Evolutionary conservation across 2,329 filamentous ascomycete species (phyloP).

Genomic region (Cadophora malorum): DNA sequence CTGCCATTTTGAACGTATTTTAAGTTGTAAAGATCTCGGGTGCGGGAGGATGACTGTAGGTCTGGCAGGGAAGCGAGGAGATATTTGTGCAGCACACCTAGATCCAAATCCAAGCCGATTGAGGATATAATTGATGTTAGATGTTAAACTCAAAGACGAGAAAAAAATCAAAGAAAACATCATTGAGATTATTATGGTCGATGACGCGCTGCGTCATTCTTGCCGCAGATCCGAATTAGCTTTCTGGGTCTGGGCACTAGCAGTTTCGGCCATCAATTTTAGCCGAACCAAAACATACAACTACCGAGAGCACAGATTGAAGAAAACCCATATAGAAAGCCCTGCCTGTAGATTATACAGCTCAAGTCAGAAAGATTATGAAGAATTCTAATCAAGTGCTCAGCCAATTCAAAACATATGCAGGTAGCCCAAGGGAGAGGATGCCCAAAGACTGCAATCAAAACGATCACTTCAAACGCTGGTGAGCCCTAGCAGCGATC

Average conservation of each 20-base stretch:
- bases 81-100: neutral
- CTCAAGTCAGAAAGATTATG: neutral
- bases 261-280: neutral
- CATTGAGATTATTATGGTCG: neutral
- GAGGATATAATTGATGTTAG: neutral
- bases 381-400: neutral
- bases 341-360: neutral
- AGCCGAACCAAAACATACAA: slow-evolving; percentile 15
- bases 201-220: slow-evolving; percentile 9
- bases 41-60: neutral
- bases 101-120: neutral
- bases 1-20: neutral
- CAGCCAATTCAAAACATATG: neutral
- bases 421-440: neutral
- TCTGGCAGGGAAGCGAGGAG: neutral
- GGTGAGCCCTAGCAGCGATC: too few species aligned
- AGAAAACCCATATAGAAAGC: neutral
- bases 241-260: slow-evolving; percentile 7
- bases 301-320: neutral
- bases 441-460: neutral
- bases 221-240: slow-evolving; percentile 4
- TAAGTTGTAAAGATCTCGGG: neutral
- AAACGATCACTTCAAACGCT: too few species aligned
- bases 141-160: neutral
- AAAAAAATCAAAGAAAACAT: neutral